These are phyloP conservation scores for Sonneratia caseolaris DNA, from an alignment of 345 rosid species.

Conservation along the genomic window DNA sequence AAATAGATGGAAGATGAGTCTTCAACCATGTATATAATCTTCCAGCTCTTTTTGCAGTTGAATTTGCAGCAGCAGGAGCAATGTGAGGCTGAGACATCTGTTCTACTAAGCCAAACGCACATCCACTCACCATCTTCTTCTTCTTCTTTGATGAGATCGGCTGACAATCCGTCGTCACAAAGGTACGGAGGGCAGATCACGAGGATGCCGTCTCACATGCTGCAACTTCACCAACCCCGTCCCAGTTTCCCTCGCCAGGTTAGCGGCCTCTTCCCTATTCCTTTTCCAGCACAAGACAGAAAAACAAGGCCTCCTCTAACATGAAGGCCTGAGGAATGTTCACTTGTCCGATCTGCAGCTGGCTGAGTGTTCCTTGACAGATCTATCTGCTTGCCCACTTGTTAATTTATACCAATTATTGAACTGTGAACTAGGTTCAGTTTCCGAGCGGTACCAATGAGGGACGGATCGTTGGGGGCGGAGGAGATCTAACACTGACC, in stretches of 20 bases:
- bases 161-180: slow-evolving; percentile 16
- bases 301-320: no score
- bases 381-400: no score
- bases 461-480: neutral
- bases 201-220: slow-evolving; percentile 17
- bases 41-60: neutral
- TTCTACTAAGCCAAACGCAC: slow-evolving; percentile 46
- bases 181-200: slow-evolving; percentile 25
- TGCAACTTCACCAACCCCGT: slow-evolving; percentile 18
- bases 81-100: slow-evolving; percentile 38
- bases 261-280: neutral
- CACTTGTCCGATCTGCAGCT: no score
- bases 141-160: slow-evolving; percentile 3
- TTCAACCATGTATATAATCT: neutral
- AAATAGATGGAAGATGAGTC: neutral
- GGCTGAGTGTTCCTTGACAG: no score
- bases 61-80: slow-evolving; percentile 8
- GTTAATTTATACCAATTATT: no score
- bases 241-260: slow-evolving; percentile 11
- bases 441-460: slow-evolving; percentile 35
- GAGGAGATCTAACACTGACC: slow-evolving; percentile 3
- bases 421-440: slow-evolving; percentile 14
- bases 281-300: neutral
- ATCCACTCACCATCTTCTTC: slow-evolving; percentile 37
- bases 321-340: no score